Percentiles rank a stretch among this genome's conserved stretches.
Evolutionary conservation across 768 basidiomycete genomes (phyloP).

Genomic region (Chalciporus sphaerocephalus): DNA sequence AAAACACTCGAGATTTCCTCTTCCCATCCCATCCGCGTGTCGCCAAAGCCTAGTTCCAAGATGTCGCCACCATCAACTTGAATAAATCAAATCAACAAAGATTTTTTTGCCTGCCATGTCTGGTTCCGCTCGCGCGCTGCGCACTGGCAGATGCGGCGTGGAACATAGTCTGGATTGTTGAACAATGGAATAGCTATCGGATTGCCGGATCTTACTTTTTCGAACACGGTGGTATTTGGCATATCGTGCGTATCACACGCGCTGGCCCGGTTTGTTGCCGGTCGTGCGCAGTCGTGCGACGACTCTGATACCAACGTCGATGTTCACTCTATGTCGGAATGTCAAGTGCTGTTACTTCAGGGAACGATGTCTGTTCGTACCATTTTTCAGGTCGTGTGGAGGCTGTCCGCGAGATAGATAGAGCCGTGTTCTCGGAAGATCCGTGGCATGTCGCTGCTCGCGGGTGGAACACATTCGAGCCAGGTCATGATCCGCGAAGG

Average conservation of each 20-base stretch:
- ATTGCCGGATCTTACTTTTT: slow-evolving; percentile 85
- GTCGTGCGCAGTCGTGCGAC: slow-evolving; percentile 90
- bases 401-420: neutral
- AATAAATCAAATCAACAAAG: too few species aligned
- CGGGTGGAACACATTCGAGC: neutral
- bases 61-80: slow-evolving; percentile 3
- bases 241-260: slow-evolving; percentile 46
- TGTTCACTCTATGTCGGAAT: slow-evolving; percentile 9
- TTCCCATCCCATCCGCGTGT: slow-evolving; percentile 4
- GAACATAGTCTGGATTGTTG: slow-evolving; percentile 54
- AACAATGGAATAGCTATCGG: slow-evolving; percentile 56
- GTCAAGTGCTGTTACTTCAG: neutral
- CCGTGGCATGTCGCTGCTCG: neutral
- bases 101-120: slow-evolving; percentile 22
- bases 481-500: neutral
- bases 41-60: slow-evolving; percentile 14
- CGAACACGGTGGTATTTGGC: slow-evolving; percentile 67
- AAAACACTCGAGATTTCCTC: neutral
- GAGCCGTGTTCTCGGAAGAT: neutral
- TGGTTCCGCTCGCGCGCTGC: slow-evolving; percentile 11
- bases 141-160: slow-evolving; percentile 15
- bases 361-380: neutral
- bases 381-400: neutral
- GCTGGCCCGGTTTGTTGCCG: slow-evolving; percentile 74
- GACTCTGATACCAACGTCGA: slow-evolving; percentile 73